Evolutionary conservation across 495 filamentous ascomycete genomes (phyloP), one percentile per base, ranked within the genome.

Genomic region (Penicillium cataractarum): DNA sequence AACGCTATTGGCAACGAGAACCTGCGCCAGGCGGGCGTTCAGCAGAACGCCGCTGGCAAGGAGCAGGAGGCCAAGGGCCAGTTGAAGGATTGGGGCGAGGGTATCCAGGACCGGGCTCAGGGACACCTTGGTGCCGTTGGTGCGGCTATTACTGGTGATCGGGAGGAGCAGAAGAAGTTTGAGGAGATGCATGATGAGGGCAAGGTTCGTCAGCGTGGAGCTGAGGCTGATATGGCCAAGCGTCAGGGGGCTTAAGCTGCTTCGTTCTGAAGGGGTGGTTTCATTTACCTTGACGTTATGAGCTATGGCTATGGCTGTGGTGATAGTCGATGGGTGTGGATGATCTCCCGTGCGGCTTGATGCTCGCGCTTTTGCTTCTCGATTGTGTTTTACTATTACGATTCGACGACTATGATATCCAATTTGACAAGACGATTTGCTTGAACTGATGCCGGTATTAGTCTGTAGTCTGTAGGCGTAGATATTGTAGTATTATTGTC

Each of bases 141-240:
- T 35, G 87, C 93, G 22, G 85, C 86, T 21, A 58, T 96, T 9
- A 89, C 86, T 7, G 92, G 93, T 24, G 89, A 98, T 71, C 72
- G 78, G 6, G 77, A 78, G 32, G 83, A 83, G 46, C 81, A 96
- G 80, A 61, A 73, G 69, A 79, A 84, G 65, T 86, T 83, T 52
- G 80, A 87, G 74, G 69, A 84, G 49, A 80, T 89, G 72, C 94
- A 96, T 67, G 93, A 96, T 71, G 76, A 83, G 66, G 94, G 93
- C 35, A 97, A 97, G 86, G 92, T 90, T 26, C 80, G 84, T 71
- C 89, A 96, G 82, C 82, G 93, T 13, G 89, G 93, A 56, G 93
- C 88, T 12, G 93, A 97, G 85, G 76, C 79, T 26, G 93, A 97
- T 72, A 85, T 97, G 58, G 74, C 86, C 66, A 93, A 92, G 85